Percentiles rank a stretch among this genome's conserved stretches.
Evolutionary conservation across 305 asterid species (phyloP).

Genomic region (Solanum hybrid): DNA sequence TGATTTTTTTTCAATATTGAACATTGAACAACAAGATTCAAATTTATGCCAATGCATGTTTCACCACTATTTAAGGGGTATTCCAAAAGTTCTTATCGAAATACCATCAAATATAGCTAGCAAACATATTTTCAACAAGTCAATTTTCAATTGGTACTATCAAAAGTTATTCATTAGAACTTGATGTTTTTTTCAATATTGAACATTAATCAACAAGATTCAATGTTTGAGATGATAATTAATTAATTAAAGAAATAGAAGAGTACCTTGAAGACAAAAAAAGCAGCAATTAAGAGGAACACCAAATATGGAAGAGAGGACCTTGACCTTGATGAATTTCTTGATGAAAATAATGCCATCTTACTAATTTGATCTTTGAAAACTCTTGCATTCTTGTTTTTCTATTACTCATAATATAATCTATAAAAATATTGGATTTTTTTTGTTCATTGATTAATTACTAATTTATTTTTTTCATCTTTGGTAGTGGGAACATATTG

Average conservation of each 20-base stretch:
- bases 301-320: constrained; percentile 43
- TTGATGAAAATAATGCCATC: constrained; percentile 23
- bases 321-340: constrained; percentile 28
- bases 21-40: neutral
- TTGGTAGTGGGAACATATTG: constrained; percentile 3
- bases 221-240: neutral
- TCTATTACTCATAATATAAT: neutral
- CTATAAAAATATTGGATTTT: neutral
- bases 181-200: neutral
- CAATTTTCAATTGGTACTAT: neutral
- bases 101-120: neutral
- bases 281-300: constrained; percentile 49
- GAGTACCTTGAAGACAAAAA: constrained; percentile 66
- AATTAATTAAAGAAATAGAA: neutral
- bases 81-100: neutral
- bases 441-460: neutral
- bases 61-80: neutral
- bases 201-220: neutral
- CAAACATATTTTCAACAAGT: neutral
- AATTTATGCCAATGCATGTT: neutral
- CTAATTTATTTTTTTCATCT: neutral
- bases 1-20: neutral
- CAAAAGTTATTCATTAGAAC: neutral
- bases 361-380: constrained; percentile 5
- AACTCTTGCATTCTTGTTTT: neutral